Evolutionary conservation across 129 eudicot genomes (phyloP).

Genomic region (Arctium minus): DNA sequence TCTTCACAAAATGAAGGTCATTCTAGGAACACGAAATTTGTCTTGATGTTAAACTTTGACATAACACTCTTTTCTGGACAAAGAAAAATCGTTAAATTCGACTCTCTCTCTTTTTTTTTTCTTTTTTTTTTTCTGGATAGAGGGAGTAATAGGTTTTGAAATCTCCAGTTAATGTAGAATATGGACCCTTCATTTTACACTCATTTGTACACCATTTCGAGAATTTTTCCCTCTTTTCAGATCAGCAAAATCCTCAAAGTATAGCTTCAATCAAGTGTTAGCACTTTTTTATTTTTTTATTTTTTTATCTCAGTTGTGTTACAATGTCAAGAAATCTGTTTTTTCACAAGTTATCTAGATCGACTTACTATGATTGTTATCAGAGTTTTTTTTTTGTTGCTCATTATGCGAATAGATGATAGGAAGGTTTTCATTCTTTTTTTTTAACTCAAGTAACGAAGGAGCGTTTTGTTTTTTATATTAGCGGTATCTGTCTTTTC

Average conservation of each 20-base stretch:
- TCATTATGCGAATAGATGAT: background rate
- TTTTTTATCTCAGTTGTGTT: background rate
- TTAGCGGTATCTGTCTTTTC: background rate
- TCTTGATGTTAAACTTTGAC: background rate
- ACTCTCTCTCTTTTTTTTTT: background rate
- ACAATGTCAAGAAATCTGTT: background rate
- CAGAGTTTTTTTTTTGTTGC: background rate
- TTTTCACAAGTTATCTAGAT: background rate
- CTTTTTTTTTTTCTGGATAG: background rate
- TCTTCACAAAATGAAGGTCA: background rate
- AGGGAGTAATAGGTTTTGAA: constrained; percentile 6
- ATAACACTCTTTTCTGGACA: background rate
- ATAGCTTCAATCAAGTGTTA: background rate
- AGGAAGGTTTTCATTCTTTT: background rate
- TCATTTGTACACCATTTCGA: background rate
- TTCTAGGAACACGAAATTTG: background rate
- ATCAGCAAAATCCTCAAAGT: background rate
- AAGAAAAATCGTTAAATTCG: background rate
- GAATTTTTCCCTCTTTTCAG: background rate
- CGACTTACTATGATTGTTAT: background rate
- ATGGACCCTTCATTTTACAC: background rate
- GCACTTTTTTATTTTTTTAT: background rate
- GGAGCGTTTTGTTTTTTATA: background rate
- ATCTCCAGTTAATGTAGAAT: background rate
- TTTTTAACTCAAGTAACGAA: background rate